Evolutionary conservation across 371 early-diverging fungal species (phyloP).

Genomic region (Blakeslea trispora): DNA sequence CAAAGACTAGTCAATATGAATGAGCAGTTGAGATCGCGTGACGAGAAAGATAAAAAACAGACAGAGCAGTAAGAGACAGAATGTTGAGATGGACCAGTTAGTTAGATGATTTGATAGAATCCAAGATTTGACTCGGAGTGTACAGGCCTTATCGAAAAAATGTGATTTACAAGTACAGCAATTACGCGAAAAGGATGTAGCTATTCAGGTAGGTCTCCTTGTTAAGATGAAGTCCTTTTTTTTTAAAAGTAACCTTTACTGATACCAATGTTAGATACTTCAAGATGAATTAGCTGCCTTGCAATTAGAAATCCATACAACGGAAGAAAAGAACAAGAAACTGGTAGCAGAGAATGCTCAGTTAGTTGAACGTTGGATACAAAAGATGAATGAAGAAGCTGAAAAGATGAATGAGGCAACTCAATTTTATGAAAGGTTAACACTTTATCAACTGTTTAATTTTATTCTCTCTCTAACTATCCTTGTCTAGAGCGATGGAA

Average conservation of each 20-base stretch:
- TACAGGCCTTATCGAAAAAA: conserved; percentile 42
- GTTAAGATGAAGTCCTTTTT: too few relatives aligned
- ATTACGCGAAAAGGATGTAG: conserved; percentile 81
- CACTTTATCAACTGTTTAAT: too few relatives aligned
- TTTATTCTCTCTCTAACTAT: too few relatives aligned
- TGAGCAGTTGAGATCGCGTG: conserved; percentile 70
- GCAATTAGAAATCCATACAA: conserved; percentile 87
- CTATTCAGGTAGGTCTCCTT: conserved; percentile 67
- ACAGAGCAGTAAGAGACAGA: conserved; percentile 66
- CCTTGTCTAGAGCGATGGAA: conserved; percentile 31
- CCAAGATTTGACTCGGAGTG: conserved; percentile 44
- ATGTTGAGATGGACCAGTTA: neutral
- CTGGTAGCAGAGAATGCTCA: conserved; percentile 84
- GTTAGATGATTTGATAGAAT: conserved; percentile 35
- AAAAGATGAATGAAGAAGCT: conserved; percentile 91
- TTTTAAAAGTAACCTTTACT: too few relatives aligned
- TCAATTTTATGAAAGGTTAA: conserved; percentile 76
- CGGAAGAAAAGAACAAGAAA: conserved; percentile 75
- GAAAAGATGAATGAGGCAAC: conserved; percentile 94
- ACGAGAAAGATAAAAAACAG: conserved; percentile 65
- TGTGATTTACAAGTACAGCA: conserved; percentile 60
- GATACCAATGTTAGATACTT: too few relatives aligned
- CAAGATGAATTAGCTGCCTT: conserved; percentile 91
- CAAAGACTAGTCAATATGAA: conserved; percentile 86
- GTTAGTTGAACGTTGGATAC: conserved; percentile 88